phyloP scores from a whole-genome alignment of 2,329 filamentous ascomycete genomes.

The Nigrospora oryzae region DNA sequence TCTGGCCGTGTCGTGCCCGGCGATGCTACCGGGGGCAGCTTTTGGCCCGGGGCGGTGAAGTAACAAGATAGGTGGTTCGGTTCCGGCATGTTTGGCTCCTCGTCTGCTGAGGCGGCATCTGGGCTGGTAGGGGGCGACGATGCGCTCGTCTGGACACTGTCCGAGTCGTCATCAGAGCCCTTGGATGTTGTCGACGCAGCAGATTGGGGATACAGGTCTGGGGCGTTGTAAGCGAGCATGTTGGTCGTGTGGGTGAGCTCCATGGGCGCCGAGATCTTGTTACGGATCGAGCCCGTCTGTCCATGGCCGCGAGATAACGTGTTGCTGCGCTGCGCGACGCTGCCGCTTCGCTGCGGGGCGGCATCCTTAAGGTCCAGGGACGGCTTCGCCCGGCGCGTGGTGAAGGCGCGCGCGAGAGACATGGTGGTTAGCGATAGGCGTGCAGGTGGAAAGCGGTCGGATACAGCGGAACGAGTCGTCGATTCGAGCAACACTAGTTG shows the following conservation, averaged over 20 bases:
- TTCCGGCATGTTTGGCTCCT: conserved; percentile 46
- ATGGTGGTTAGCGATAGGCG: conserved; percentile 14
- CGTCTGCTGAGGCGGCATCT: conserved; percentile 50
- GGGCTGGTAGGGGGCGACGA: conserved; percentile 62
- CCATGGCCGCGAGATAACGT: conserved; percentile 34
- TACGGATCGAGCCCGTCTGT: conserved; percentile 38
- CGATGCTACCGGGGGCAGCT: conserved; percentile 42
- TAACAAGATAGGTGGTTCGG: conserved; percentile 63
- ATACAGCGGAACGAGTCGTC: too few species aligned
- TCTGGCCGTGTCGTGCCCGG: not conserved
- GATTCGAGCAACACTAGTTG: too few species aligned
- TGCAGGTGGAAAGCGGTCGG: too few species aligned
- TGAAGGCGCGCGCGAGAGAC: conserved; percentile 64
- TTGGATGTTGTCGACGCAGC: conserved; percentile 42
- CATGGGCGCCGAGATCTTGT: conserved; percentile 80
- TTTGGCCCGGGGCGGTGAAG: conserved; percentile 46
- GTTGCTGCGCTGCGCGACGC: conserved; percentile 38
- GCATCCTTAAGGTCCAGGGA: conserved; percentile 35
- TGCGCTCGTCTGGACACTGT: conserved; percentile 47
- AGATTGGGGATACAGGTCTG: conserved; percentile 56
- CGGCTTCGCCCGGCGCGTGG: conserved; percentile 58
- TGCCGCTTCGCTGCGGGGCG: conserved; percentile 17
- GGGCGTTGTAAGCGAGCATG: conserved; percentile 90
- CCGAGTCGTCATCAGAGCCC: conserved; percentile 62
- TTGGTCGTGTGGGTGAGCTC: conserved; percentile 91